Evolutionary conservation across 331 rosid species (phyloP), one percentile per base, ranked within the genome.

Genomic region (Dryas integrifolia): DNA sequence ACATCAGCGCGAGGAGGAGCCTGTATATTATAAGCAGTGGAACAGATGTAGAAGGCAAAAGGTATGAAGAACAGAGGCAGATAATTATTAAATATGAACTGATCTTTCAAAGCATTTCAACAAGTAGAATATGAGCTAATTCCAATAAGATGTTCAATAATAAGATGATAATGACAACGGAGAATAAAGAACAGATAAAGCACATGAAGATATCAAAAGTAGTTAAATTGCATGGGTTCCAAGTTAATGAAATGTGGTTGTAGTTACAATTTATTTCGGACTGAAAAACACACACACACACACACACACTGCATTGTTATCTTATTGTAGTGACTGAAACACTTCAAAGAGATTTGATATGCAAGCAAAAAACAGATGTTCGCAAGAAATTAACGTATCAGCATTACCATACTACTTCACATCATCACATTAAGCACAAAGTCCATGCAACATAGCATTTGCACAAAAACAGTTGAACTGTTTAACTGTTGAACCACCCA

Each of bases 1-100:
- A 92, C 99, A 75, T 95, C 97, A 15, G 98, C 95, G 1, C 99
- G 99, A 35, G 99, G 88, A 58, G 99, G 99, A 67, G 96, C 98
- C 99, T 95, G 88, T 64, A 79, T 79, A 72, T 72, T 26, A 52
- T 61, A 58, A 68, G 55, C 59, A 79, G 62, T 14, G 41, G 24
- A 35, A 43, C 44, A 43, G 10, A 56, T 65, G 48, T 57, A 14
- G 26, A 40, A 55, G 11, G n/a, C 43, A 8, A 39, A 26, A 3
- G 57, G 35, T 41, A 41, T 51, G 24, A 24, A 47, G 18, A 14
- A 24, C 2, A 26, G 3, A 13, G n/a, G 26, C 24, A 3, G 73
- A 53, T 0, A 15, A 9, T 41, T 18, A 18, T 7, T 12, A 4
- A 5, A 10, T 39, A 49, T 6, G 5, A 43, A 56, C 3, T 44